Percentiles rank a stretch among this genome's conserved stretches.
These are phyloP conservation scores for Carex pumila DNA, from an alignment of 176 grass and related monocot species.

Conservation along the genomic window DNA sequence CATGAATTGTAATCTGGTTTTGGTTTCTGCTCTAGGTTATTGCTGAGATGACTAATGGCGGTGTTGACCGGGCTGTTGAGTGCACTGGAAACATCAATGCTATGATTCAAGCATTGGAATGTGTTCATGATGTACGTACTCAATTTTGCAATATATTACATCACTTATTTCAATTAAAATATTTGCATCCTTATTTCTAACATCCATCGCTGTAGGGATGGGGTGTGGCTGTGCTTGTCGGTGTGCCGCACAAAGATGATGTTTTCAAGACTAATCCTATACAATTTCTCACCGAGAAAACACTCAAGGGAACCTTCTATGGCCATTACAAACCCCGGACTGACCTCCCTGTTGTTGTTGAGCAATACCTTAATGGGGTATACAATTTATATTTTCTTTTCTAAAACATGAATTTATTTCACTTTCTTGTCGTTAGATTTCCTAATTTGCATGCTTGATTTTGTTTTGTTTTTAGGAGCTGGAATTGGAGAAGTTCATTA, in stretches of 20 bases:
- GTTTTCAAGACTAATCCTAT: slow-evolving; percentile 72
- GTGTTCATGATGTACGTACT: slow-evolving; percentile 60
- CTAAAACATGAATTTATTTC: not conserved
- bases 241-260: slow-evolving; percentile 60
- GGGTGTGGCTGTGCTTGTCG: slow-evolving; percentile 74
- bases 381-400: slow-evolving; percentile 25
- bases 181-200: not conserved
- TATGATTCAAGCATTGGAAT: slow-evolving; percentile 79
- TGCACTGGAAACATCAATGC: slow-evolving; percentile 68
- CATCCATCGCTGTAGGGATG: slow-evolving; percentile 50
- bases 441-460: not conserved
- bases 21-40: slow-evolving; percentile 36
- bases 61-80: slow-evolving; percentile 55
- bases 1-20: not conserved
- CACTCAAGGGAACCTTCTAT: slow-evolving; percentile 81
- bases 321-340: slow-evolving; percentile 76
- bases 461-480: slow-evolving; percentile 35
- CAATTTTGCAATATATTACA: not conserved
- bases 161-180: not conserved
- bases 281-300: slow-evolving; percentile 73
- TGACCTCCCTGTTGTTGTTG: slow-evolving; percentile 63
- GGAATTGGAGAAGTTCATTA: slow-evolving; percentile 91
- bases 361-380: slow-evolving; percentile 80
- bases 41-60: slow-evolving; percentile 70
- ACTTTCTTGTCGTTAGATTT: not conserved